phyloP scores from a whole-genome alignment of 2,329 filamentous ascomycete species.

The Diaporthe sp. region DNA sequence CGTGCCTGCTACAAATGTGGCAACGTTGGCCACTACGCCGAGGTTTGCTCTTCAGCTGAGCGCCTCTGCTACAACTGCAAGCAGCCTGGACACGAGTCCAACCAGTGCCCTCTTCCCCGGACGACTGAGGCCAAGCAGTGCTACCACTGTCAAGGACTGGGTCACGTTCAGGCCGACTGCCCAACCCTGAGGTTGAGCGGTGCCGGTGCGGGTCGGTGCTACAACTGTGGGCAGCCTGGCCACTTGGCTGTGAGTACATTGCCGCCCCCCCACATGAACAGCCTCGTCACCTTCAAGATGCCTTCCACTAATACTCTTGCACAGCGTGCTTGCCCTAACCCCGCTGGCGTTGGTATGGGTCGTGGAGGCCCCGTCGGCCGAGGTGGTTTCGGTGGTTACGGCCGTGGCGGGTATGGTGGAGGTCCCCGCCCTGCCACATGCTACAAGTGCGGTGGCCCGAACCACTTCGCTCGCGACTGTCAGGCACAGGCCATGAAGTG shows the following conservation, averaged over 20 bases:
- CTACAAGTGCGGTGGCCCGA: conserved; percentile 87
- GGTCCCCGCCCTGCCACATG: conserved; percentile 78
- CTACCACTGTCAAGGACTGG: conserved; percentile 99
- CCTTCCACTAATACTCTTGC: background rate
- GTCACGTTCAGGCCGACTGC: conserved; percentile 99
- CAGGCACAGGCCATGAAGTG: conserved; percentile 99
- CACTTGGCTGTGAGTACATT: conserved; percentile 83
- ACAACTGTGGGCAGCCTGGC: conserved; percentile 93
- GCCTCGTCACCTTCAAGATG: background rate
- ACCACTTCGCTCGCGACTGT: conserved; percentile 98
- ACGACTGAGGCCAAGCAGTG: conserved; percentile 99
- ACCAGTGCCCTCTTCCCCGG: conserved; percentile 94
- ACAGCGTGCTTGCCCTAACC: conserved; percentile 86
- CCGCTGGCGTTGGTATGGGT: conserved; percentile 72
- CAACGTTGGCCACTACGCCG: conserved; percentile 84
- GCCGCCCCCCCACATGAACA: background rate
- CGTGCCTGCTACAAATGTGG: conserved; percentile 88
- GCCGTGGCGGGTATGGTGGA: conserved; percentile 82
- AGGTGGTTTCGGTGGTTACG: conserved; percentile 76
- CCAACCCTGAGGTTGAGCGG: conserved; percentile 94
- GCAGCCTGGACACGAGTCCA: conserved; percentile 97
- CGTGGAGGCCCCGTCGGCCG: conserved; percentile 78
- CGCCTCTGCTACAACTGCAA: conserved; percentile 99
- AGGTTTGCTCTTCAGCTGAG: conserved; percentile 98
- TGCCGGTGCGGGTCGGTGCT: conserved; percentile 88